A percentile compares a stretch with the other conserved stretches of the same genome.
Evolutionary conservation across 495 filamentous ascomycete species (phyloP).

Genomic region (Aspergillus affinis): DNA sequence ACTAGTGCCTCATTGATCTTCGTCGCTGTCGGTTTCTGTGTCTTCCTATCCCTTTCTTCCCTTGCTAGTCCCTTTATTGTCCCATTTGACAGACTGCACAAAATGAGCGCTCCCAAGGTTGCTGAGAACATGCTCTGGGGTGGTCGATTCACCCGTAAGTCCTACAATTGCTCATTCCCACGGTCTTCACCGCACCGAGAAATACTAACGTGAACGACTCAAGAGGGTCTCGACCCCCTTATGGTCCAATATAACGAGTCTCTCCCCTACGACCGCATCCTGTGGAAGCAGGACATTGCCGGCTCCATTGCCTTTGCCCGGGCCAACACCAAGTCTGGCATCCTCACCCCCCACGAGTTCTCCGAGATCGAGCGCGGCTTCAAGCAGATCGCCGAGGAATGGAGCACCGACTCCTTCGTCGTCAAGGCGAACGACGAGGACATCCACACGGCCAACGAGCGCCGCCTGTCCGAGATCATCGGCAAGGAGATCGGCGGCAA

Average conservation of each 20-base stretch:
- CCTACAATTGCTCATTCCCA: conserved; percentile 7
- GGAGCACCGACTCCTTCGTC: conserved; percentile 52
- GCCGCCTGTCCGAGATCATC: conserved; percentile 84
- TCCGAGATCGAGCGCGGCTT: conserved; percentile 73
- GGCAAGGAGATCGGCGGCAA: conserved; percentile 86
- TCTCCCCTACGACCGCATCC: conserved; percentile 78
- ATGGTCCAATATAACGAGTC: conserved; percentile 89
- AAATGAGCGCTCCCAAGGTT: conserved; percentile 45
- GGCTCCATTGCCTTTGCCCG: conserved; percentile 86
- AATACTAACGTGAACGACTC: conserved; percentile 20
- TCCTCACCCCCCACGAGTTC: conserved; percentile 76
- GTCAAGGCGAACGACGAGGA: conserved; percentile 54
- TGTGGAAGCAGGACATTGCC: conserved; percentile 78
- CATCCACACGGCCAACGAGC: conserved; percentile 94
- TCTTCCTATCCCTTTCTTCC: conserved; percentile 4
- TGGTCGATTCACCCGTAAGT: conserved; percentile 74
- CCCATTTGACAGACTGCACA: conserved; percentile 17
- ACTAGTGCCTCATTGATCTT: neutral
- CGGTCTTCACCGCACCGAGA: neutral
- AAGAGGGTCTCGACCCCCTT: conserved; percentile 79
- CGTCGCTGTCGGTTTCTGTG: neutral
- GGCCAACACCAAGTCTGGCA: conserved; percentile 73
- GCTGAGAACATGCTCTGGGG: conserved; percentile 74
- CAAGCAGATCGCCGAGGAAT: conserved; percentile 70
- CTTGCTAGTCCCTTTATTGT: conserved; percentile 14